Evolutionary conservation across 768 basidiomycete species (phyloP), one percentile per base, ranked within the genome.

Genomic region (Crassisporium funariophilum): DNA sequence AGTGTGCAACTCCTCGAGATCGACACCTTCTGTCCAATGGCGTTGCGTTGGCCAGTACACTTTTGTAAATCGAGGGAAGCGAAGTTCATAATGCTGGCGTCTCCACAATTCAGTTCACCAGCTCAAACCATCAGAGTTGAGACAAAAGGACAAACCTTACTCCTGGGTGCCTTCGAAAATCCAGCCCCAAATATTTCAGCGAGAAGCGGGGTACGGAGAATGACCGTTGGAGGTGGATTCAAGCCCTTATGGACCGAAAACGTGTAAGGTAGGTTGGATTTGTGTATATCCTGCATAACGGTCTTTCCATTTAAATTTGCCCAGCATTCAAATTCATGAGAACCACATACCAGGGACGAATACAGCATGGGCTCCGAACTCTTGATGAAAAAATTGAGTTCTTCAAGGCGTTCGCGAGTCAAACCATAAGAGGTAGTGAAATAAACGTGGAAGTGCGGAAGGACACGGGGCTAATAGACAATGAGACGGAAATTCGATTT

Each of bases 131-230:
- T 51, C n/a, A 46, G 23, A 51, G 44, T 20, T 22, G 35, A 25
- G 43, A 34, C 39, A 25, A 9, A 5, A 31, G 34, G 10, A 61
- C 75, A 42, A 44, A 89, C 88, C 57, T 77, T 69, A 59, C 79
- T 78, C 19, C 67, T 54, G 0, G 72, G 68, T n/a, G 82, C 66
- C 60, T 88, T 89, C 22, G 85, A 86, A 57, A 92, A 95, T 1
- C 91, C 88, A 4, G 88, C 92, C 10, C 92, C 91, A 49, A 80
- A 83, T 4, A 95, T 58, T 56, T 93, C 91, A 2, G 75, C 82
- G 4, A 88, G 70, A 12, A 91, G 56, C 2, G 91, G 91, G 21
- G 67, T 67, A 9, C 68, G 64, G 19, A 95, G 68, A 47, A 93
- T 61, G 3, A 82, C 63, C 0, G 68, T 60, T 4, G 92, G 92